phyloP scores from a whole-genome alignment of 202 grass and related monocot species.

The Setaria italica region DNA sequence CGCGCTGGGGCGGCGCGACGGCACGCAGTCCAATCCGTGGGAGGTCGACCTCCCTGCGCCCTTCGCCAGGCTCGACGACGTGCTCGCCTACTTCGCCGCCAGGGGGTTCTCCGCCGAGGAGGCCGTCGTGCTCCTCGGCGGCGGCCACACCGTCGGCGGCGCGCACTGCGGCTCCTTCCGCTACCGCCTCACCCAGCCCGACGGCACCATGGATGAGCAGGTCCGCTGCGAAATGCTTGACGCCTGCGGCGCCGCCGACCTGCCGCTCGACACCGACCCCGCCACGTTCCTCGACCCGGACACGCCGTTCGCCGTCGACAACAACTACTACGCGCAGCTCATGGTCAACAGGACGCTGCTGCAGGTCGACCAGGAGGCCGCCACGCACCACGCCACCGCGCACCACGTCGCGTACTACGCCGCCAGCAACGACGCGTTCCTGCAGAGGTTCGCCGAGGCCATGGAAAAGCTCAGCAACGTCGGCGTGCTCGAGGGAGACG shows the following conservation, averaged over 20 bases:
- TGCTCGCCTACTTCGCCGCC: slow-evolving; percentile 47
- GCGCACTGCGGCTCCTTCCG: slow-evolving; percentile 57
- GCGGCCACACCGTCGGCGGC: slow-evolving; percentile 57
- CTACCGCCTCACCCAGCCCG: slow-evolving; percentile 45
- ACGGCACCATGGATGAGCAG: slow-evolving; percentile 40
- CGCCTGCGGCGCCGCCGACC: slow-evolving; percentile 29
- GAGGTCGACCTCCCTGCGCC: slow-evolving; percentile 53
- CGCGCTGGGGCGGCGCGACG: slow-evolving; percentile 53
- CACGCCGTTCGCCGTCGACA: slow-evolving; percentile 60
- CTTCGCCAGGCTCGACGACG: slow-evolving; percentile 28
- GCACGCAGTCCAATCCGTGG: slow-evolving; percentile 22
- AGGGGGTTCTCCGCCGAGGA: slow-evolving; percentile 54
- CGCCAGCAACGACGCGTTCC: neutral
- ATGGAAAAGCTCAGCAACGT: slow-evolving; percentile 49
- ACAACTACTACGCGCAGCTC: slow-evolving; percentile 56
- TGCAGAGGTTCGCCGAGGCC: slow-evolving; percentile 37
- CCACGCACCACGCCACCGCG: slow-evolving; percentile 18
- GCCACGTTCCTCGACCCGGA: slow-evolving; percentile 50
- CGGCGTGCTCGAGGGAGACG: slow-evolving; percentile 34
- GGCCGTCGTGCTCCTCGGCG: slow-evolving; percentile 58
- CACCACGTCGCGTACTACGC: slow-evolving; percentile 21
- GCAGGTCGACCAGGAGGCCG: slow-evolving; percentile 56
- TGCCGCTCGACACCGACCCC: slow-evolving; percentile 39
- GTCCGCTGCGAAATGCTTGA: slow-evolving; percentile 22
- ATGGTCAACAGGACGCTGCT: slow-evolving; percentile 46